Percentiles rank a stretch among this genome's conserved stretches.
Evolutionary conservation across 2,329 filamentous ascomycete genomes (phyloP).

Genomic region (Colletotrichum shisoi): DNA sequence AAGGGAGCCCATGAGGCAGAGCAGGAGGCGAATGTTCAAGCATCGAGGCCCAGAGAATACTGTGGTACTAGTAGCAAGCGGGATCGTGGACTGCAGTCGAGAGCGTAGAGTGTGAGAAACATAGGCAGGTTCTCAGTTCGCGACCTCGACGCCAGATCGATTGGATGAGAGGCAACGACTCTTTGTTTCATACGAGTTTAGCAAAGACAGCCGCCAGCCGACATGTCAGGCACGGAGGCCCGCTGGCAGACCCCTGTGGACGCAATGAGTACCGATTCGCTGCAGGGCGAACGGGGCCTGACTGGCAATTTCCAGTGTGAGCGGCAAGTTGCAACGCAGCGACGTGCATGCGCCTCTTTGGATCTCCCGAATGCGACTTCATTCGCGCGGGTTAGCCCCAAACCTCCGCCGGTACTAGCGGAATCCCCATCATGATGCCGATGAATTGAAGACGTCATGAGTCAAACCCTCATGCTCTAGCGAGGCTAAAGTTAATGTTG

Average conservation of each 20-base stretch:
- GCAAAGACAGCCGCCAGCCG: constrained; percentile 36
- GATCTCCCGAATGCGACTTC: constrained; percentile 26
- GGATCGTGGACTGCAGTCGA: background rate
- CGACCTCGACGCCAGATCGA: constrained; percentile 23
- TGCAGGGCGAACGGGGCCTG: background rate
- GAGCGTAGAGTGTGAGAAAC: constrained; percentile 25
- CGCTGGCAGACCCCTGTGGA: constrained; percentile 31
- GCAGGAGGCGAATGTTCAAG: constrained; percentile 4
- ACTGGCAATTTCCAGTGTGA: constrained; percentile 27
- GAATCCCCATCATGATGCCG: constrained; percentile 20
- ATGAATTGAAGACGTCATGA: background rate
- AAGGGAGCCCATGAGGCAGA: constrained; percentile 3
- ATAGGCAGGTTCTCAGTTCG: constrained; percentile 34
- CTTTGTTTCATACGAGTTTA: constrained; percentile 37
- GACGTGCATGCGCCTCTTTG: constrained; percentile 7
- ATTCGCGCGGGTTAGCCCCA: constrained; percentile 14
- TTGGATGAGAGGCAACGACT: constrained; percentile 31
- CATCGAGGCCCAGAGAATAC: constrained; percentile 6
- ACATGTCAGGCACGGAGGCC: constrained; percentile 28
- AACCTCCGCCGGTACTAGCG: constrained; percentile 6
- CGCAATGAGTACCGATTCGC: constrained; percentile 33
- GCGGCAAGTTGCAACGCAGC: constrained; percentile 36
- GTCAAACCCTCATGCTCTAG: background rate
- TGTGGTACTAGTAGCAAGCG: background rate
- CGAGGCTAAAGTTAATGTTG: background rate